Evolutionary conservation across 257 asterid species (phyloP).

Genomic region (Solanum tarijense): DNA sequence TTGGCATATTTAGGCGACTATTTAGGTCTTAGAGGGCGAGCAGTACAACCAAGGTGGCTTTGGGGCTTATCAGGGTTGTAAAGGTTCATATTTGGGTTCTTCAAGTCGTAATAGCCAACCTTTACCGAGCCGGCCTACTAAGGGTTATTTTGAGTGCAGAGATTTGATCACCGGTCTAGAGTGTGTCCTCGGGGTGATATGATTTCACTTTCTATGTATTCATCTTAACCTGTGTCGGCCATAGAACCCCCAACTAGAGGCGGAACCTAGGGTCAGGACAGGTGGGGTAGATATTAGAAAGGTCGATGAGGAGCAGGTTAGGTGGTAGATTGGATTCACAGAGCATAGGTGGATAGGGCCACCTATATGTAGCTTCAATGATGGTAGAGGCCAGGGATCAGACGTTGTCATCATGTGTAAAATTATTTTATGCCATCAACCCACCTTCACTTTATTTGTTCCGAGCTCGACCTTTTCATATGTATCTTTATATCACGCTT

Average conservation of each 20-base stretch:
- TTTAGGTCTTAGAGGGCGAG: neutral
- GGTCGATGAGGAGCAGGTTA: neutral
- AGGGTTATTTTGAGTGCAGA: neutral
- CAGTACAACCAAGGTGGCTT: neutral
- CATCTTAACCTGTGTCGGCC: neutral
- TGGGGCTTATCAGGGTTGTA: neutral
- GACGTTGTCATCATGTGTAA: too few relatives aligned
- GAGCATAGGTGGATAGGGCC: neutral
- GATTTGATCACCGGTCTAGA: neutral
- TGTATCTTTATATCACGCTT: too few relatives aligned
- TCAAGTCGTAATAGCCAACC: neutral
- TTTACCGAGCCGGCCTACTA: neutral
- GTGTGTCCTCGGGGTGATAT: neutral
- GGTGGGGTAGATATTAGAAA: neutral
- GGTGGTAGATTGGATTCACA: neutral
- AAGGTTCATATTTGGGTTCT: neutral
- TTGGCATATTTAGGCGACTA: neutral
- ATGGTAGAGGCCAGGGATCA: too few relatives aligned
- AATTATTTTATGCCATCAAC: too few relatives aligned
- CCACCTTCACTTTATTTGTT: too few relatives aligned
- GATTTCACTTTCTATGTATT: neutral
- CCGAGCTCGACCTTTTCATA: too few relatives aligned
- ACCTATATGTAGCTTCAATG: too few relatives aligned
- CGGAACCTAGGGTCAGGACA: neutral
- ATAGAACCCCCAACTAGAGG: neutral